Percentiles rank a stretch among this genome's conserved stretches.
Evolutionary conservation across 2,329 filamentous ascomycete species (phyloP).

Genomic region (Chrysoporthe cubensis): DNA sequence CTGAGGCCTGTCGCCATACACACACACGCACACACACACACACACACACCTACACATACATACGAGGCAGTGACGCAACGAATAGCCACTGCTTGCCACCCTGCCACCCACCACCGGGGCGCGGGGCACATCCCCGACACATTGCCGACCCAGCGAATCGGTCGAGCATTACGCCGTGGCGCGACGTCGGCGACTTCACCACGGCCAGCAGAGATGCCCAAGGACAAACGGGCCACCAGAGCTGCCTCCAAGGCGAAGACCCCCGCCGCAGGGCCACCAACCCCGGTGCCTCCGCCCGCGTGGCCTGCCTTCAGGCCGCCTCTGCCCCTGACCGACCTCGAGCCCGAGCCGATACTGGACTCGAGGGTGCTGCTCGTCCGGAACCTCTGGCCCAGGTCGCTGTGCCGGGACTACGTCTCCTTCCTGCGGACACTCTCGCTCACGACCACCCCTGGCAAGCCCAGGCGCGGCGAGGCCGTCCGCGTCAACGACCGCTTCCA

Average conservation of each 20-base stretch:
- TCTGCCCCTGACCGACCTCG: constrained; percentile 67
- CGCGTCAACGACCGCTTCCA: constrained; percentile 91
- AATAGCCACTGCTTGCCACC: background rate
- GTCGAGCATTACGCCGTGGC: background rate
- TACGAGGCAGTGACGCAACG: background rate
- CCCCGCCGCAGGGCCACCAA: constrained; percentile 25
- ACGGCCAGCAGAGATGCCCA: constrained; percentile 16
- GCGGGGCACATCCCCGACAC: background rate
- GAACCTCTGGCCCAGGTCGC: constrained; percentile 73
- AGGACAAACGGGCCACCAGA: constrained; percentile 30
- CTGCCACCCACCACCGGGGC: background rate
- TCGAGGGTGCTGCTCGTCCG: constrained; percentile 74
- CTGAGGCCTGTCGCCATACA: background rate
- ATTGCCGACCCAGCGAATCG: background rate
- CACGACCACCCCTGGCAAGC: constrained; percentile 76
- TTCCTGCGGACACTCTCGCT: constrained; percentile 73
- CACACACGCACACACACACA: background rate
- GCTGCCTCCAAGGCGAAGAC: constrained; percentile 29
- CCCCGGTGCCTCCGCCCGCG: constrained; percentile 44
- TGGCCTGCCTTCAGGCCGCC: constrained; percentile 76
- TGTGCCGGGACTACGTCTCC: constrained; percentile 76
- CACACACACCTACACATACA: background rate
- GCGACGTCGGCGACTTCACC: background rate
- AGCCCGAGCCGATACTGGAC: constrained; percentile 56
- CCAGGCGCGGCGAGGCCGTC: constrained; percentile 79